A percentile compares a stretch with the other conserved stretches of the same genome.
Evolutionary conservation across 331 rosid species (phyloP).

Genomic region (Pyrus hybrid): DNA sequence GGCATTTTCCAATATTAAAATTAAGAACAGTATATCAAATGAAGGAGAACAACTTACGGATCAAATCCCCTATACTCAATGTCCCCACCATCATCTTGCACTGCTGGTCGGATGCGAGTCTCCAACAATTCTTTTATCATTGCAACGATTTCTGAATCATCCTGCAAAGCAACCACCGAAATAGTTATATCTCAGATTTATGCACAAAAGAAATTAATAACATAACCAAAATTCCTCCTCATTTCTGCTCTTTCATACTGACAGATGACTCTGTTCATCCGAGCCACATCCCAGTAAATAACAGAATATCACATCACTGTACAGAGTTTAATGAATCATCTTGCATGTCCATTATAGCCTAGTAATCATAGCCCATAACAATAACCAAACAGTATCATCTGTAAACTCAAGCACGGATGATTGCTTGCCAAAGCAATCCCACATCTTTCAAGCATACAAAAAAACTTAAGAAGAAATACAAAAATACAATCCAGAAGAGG

Average conservation of each 20-base stretch:
- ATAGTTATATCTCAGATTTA: neutral
- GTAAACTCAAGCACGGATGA: neutral
- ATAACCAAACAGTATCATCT: neutral
- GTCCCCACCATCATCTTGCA: slow-evolving; percentile 95
- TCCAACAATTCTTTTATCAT: slow-evolving; percentile 91
- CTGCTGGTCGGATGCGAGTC: slow-evolving; percentile 88
- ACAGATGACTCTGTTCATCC: neutral
- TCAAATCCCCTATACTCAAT: slow-evolving; percentile 71
- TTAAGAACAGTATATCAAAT: neutral
- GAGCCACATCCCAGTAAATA: neutral
- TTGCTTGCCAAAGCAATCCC: neutral
- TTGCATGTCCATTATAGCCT: neutral
- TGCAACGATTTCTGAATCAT: slow-evolving; percentile 86
- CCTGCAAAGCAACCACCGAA: slow-evolving; percentile 29
- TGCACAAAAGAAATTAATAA: neutral
- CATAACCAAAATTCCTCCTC: neutral
- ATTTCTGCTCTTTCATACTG: neutral
- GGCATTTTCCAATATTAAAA: neutral
- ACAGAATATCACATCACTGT: neutral
- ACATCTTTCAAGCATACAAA: neutral
- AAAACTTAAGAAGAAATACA: neutral
- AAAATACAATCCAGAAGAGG: neutral
- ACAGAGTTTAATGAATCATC: neutral
- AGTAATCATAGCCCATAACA: neutral
- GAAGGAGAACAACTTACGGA: slow-evolving; percentile 43